Evolutionary conservation across 768 basidiomycete genomes (phyloP), one percentile per base, ranked within the genome.

Genomic region (Tulasnella sp.): DNA sequence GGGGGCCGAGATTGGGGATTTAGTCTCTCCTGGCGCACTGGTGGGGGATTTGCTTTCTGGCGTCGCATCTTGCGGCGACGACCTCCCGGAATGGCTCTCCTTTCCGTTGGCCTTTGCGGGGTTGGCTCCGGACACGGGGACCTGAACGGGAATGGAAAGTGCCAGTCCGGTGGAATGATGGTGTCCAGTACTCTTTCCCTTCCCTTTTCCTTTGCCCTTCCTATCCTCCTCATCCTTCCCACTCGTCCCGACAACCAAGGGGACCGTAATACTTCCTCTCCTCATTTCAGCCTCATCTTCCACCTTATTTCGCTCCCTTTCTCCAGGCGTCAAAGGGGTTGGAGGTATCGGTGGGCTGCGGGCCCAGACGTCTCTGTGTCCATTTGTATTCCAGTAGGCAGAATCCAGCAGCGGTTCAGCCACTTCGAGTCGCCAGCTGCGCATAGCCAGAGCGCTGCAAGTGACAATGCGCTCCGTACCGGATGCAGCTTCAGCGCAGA

Each of bases 371-470:
- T 76, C 74, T 12, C 40, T 34, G 17, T 39, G 22, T 25, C 74
- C 74, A 22, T 76, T 76, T n/a, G 54, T 25, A 37, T 76, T 76
- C 68, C 36, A 67, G 67, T 68, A 76, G 37, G 39, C 14, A 15
- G 74, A n/a, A 31, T 76, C 74, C 3, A 77, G 64, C 25, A 78
- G 39, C 12, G 77, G 77, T 25, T 78, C 77, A 17, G 74, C 71
- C 12, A 78, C 69, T 54, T 78, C 77, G 15, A 76, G 40, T 25
- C 77, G 75, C 77, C 77, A 78, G 45, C 77, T 74, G 15, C 77
- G 75, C 67, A 72, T 77, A 11, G 77, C 77, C n/a, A 78, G 42
- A 39, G 77, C 77, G 42, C 77, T 52, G 34, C 72, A 45, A 34
- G 77, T 77, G 67, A 78, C 45, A 25, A 78, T 78, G 15, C 75